phyloP scores from a whole-genome alignment of 1,284 basidiomycete genomes.

The Rhizoctonia solani region DNA sequence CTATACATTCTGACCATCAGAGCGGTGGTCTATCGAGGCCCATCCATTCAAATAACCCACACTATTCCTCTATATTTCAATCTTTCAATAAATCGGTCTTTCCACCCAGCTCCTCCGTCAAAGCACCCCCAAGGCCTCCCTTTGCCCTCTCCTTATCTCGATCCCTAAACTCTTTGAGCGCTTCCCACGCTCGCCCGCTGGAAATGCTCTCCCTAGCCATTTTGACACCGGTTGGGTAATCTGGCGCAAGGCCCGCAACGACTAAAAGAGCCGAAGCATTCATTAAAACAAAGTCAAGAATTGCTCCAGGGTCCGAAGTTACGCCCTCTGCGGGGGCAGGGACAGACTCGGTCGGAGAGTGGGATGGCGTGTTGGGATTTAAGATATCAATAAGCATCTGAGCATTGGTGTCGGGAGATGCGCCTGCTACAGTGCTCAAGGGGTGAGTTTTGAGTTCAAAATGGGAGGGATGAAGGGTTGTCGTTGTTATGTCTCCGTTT shows the following conservation, averaged over 20 bases:
- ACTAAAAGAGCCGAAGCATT: slow-evolving; percentile 84
- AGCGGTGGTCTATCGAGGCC: too few species aligned
- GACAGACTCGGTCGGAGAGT: slow-evolving; percentile 38
- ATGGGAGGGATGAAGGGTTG: slow-evolving; percentile 51
- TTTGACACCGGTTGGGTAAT: slow-evolving; percentile 72
- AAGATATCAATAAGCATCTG: slow-evolving; percentile 63
- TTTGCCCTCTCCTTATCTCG: slow-evolving; percentile 6
- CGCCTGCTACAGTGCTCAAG: slow-evolving; percentile 70
- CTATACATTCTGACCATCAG: too few species aligned
- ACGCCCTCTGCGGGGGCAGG: slow-evolving; percentile 40
- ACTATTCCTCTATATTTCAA: too few species aligned
- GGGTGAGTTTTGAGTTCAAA: slow-evolving; percentile 78
- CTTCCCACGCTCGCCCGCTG: slow-evolving; percentile 75
- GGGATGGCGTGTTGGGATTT: too few species aligned
- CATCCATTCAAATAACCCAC: too few species aligned
- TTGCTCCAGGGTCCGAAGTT: slow-evolving; percentile 52
- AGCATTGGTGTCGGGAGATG: slow-evolving; percentile 75
- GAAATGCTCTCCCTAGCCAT: slow-evolving; percentile 74
- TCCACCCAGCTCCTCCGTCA: slow-evolving; percentile 29
- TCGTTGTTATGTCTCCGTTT: slow-evolving; percentile 46
- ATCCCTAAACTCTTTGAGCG: slow-evolving; percentile 57
- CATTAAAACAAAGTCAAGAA: slow-evolving; percentile 82
- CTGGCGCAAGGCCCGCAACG: slow-evolving; percentile 71
- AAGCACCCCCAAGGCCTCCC: slow-evolving; percentile 12
- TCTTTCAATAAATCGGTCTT: slow-evolving; percentile 29